Percentiles rank a stretch among this genome's conserved stretches.
These are phyloP conservation scores for Linum tenue DNA, from an alignment of 345 rosid species.

Conservation along the genomic window DNA sequence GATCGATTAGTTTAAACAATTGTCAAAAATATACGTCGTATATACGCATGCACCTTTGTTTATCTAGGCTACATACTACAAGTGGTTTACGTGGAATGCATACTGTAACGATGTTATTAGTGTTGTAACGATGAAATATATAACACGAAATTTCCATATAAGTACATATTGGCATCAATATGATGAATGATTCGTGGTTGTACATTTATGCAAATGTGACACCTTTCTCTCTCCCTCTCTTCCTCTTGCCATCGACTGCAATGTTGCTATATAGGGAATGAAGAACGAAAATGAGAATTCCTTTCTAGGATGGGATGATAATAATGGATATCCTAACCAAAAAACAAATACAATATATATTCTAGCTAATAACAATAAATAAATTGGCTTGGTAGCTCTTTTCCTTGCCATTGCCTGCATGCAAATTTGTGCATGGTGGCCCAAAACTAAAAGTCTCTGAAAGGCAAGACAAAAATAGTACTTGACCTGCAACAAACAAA, in stretches of 20 bases:
- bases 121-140: background rate
- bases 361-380: too few species aligned
- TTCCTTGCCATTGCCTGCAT: background rate
- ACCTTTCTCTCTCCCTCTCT: too few species aligned
- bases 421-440: background rate
- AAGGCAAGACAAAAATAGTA: constrained; percentile 1
- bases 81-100: too few species aligned
- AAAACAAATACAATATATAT: too few species aligned
- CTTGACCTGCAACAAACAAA: background rate
- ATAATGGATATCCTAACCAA: too few species aligned
- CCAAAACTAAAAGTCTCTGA: background rate
- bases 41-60: too few species aligned
- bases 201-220: background rate
- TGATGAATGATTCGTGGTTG: background rate
- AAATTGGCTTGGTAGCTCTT: too few species aligned
- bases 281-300: too few species aligned
- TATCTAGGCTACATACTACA: too few species aligned
- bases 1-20: too few species aligned
- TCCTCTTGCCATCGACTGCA: background rate
- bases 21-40: too few species aligned
- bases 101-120: background rate
- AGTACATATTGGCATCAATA: background rate
- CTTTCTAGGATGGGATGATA: too few species aligned
- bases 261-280: background rate
- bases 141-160: background rate